These are phyloP conservation scores for Iodosphaeria phyllophila DNA, from an alignment of 2,329 filamentous ascomycete genomes.

Conservation along the genomic window DNA sequence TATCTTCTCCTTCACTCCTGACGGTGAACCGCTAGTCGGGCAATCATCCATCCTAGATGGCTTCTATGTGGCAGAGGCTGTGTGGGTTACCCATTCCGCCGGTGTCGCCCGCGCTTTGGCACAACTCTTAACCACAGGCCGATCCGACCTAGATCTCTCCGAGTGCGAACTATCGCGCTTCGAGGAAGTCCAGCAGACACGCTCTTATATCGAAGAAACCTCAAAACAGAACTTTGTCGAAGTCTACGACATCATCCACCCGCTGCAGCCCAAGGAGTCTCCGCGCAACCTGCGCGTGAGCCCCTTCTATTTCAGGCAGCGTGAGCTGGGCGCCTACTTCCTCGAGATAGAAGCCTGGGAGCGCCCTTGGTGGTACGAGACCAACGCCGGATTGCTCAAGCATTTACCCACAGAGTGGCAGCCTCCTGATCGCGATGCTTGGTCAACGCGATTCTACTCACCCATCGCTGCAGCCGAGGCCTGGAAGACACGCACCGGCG, in stretches of 20 bases:
- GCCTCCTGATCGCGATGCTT: conserved; percentile 34
- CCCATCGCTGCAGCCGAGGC: conserved; percentile 40
- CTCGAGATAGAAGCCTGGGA: conserved; percentile 43
- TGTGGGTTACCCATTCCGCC: conserved; percentile 49
- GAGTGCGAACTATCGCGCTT: conserved; percentile 43
- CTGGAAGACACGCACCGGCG: conserved; percentile 44
- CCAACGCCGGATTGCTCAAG: conserved; percentile 30
- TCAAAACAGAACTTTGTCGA: conserved; percentile 43
- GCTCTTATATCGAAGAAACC: conserved; percentile 36
- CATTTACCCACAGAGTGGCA: conserved; percentile 33
- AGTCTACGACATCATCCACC: conserved; percentile 46
- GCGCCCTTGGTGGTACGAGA: conserved; percentile 41
- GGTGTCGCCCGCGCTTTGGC: conserved; percentile 42
- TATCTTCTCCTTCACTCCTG: conserved; percentile 47
- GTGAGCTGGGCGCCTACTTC: conserved; percentile 37
- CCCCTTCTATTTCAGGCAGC: conserved; percentile 35
- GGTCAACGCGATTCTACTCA: conserved; percentile 37
- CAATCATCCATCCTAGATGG: conserved; percentile 37
- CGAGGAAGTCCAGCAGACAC: conserved; percentile 38
- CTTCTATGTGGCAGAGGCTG: conserved; percentile 45
- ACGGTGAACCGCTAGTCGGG: conserved; percentile 40
- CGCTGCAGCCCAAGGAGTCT: conserved; percentile 34
- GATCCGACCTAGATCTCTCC: conserved; percentile 33
- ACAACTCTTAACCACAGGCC: conserved; percentile 35
- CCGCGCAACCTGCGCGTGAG: conserved; percentile 39